Evolutionary conservation across 495 filamentous ascomycete genomes (phyloP), one percentile per base, ranked within the genome.

Genomic region (Hypoxylon trugodes): DNA sequence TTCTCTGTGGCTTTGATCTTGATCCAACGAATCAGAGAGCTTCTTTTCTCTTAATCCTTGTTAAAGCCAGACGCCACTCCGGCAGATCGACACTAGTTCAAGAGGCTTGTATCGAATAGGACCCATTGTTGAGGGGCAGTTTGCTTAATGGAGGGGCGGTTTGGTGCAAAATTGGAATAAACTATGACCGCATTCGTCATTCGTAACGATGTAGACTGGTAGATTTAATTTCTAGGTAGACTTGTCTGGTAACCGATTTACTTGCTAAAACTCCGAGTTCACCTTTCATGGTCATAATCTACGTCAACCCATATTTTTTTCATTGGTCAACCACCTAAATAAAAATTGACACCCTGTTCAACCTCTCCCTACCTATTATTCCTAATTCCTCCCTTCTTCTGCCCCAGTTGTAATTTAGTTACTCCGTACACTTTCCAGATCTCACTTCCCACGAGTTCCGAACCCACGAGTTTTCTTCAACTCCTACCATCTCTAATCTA

Each of bases 171-270:
- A 43, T 50, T 49, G 13, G 42, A 30, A 57, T 50, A 16, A 40
- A 45, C 25, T 52, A 13, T 54, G 54, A 42, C 61, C 47, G 49
- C 50, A 66, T 66, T 66, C 63, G 63, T 66, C 63, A 61, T 66
- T n/a, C 63, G 38, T 64, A 22, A 52, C 22, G 19, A 35, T n/a
- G 56, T 40, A 61, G 41, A 56, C 59, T 52, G 36, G n/a, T 18
- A 19, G 9, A 26, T 33, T 48, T 21, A 40, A 26, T 41, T 59
- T 59, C 18, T 35, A 50, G 25, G 18, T 18, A 18, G 35, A 9
- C 32, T 9, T 22, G 57, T 43, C 25, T 26, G 51, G 50, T 46
- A 58, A 30, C 33, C 24, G 42, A 38, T 25, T 58, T 7, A 25
- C 16, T 4, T 59, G 7, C 25, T 25, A 26, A 26, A 12, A 30